A percentile compares a stretch with the other conserved stretches of the same genome.
These are phyloP conservation scores for Osmozyma mogii DNA, from an alignment of 805 yeast species.

Conservation along the genomic window DNA sequence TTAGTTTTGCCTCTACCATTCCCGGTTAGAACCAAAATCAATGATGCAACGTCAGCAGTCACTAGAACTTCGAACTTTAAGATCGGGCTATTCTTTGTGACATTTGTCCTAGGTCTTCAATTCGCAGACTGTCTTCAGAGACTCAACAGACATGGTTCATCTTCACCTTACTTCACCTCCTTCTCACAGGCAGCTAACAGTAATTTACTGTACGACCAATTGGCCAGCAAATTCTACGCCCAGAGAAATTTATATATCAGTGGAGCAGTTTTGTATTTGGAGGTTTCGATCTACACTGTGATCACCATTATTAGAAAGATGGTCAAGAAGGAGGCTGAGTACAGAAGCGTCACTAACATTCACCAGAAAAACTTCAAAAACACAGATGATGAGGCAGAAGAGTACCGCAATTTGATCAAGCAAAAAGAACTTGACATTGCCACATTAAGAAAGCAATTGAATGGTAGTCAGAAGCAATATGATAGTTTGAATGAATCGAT, in stretches of 20 bases:
- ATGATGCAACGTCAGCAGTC: slow-evolving; percentile 26
- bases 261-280: slow-evolving; percentile 54
- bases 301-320: slow-evolving; percentile 45
- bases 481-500: slow-evolving; percentile 26
- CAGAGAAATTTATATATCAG: slow-evolving; percentile 57
- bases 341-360: too few relatives aligned
- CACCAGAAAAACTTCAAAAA: too few relatives aligned
- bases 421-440: slow-evolving; percentile 37
- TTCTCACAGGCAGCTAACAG: slow-evolving; percentile 5
- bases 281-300: slow-evolving; percentile 47
- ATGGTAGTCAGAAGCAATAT: slow-evolving; percentile 42
- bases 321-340: slow-evolving; percentile 35
- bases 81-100: slow-evolving; percentile 36
- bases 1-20: slow-evolving; percentile 52
- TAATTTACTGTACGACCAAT: slow-evolving; percentile 37
- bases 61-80: slow-evolving; percentile 32
- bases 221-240: slow-evolving; percentile 54
- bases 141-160: slow-evolving; percentile 17
- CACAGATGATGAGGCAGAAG: slow-evolving; percentile 19
- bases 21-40: slow-evolving; percentile 35
- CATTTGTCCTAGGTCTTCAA: slow-evolving; percentile 38
- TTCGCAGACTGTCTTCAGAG: slow-evolving; percentile 50
- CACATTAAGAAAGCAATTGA: slow-evolving; percentile 43
- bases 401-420: slow-evolving; percentile 29
- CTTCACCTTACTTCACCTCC: slow-evolving; percentile 15